A percentile compares a stretch with the other conserved stretches of the same genome.
phyloP scores from a whole-genome alignment of 192 early-diverging fungal species.

The Backusella tarrabulga region DNA sequence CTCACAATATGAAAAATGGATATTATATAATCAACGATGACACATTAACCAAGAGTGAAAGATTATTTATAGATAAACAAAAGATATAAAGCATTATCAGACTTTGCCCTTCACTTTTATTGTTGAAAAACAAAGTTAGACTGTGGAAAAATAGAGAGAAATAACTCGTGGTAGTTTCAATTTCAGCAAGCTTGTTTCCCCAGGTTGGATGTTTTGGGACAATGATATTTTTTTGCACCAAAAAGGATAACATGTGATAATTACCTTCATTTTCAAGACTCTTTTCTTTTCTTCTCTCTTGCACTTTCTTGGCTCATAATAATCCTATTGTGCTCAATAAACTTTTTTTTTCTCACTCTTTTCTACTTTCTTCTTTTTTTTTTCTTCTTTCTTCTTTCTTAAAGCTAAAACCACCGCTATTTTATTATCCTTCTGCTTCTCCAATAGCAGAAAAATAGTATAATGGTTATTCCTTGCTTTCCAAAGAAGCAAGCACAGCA shows the following conservation, averaged over 20 bases:
- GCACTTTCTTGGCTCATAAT: background rate
- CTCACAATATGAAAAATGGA: background rate
- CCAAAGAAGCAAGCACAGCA: slow-evolving; percentile 11
- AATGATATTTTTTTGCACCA: slow-evolving; percentile 9
- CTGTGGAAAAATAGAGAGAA: background rate
- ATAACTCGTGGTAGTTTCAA: background rate
- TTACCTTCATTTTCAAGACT: background rate
- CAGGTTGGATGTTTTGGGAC: background rate
- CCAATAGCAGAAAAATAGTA: background rate
- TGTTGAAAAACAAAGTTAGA: background rate
- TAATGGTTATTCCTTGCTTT: slow-evolving; percentile 13
- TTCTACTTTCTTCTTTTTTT: background rate
- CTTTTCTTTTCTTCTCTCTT: background rate
- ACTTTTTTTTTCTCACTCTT: background rate
- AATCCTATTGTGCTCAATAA: background rate
- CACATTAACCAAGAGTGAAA: background rate
- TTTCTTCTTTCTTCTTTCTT: background rate
- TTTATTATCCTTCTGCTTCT: background rate
- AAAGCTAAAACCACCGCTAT: background rate
- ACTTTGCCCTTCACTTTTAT: background rate
- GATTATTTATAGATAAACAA: background rate
- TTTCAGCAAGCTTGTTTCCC: background rate
- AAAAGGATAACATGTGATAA: slow-evolving; percentile 17
- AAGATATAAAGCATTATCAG: background rate
- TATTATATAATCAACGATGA: background rate